Evolutionary conservation across 2,329 filamentous ascomycete species (phyloP).

Genomic region (Lasiodiplodia citricola): DNA sequence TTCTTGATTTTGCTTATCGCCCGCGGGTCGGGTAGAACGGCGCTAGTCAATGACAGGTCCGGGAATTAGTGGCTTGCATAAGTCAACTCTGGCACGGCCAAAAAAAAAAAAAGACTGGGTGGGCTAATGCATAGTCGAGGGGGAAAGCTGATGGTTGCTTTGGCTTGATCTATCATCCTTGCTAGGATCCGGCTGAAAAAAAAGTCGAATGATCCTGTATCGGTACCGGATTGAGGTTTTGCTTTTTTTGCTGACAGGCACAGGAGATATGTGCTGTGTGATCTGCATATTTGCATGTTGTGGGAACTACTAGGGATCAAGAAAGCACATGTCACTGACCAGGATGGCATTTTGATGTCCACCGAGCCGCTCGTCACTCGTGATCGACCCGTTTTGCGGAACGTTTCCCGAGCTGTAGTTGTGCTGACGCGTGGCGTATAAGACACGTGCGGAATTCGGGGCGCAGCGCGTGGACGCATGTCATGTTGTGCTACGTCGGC

Average conservation of each 20-base stretch:
- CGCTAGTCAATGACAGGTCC: not conserved
- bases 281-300: not conserved
- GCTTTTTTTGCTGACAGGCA: not conserved
- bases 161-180: not conserved
- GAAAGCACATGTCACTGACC: not conserved
- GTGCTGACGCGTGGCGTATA: not conserved
- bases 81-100: not conserved
- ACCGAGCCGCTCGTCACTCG: not conserved
- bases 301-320: not conserved
- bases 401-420: not conserved
- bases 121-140: not conserved
- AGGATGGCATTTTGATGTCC: not conserved
- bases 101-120: not conserved
- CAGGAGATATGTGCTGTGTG: not conserved
- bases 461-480: not conserved
- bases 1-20: not conserved
- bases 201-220: not conserved
- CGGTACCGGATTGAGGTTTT: not conserved
- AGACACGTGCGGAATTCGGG: conserved; percentile 9
- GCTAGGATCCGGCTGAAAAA: not conserved
- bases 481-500: no score
- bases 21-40: not conserved
- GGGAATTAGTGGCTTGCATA: not conserved
- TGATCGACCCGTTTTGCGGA: not conserved
- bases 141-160: not conserved